Evolutionary conservation across 179 eudicot species (phyloP), one percentile per base, ranked within the genome.

Genomic region (Drosera spatulata): DNA sequence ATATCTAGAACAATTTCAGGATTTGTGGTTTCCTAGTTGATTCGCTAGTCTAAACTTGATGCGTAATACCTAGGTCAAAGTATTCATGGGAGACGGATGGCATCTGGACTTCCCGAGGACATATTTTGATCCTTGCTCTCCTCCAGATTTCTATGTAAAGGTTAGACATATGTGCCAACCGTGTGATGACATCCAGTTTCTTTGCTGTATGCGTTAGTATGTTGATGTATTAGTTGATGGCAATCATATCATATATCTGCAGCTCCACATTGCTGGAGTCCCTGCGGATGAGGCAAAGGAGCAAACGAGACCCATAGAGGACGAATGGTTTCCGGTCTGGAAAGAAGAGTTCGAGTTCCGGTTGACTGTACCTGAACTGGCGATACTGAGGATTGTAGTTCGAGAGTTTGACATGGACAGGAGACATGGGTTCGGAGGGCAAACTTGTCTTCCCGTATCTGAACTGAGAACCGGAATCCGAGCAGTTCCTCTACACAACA

Each of bases 81-180:
- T 82, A 33, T 80, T 73, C 70, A 62, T 75, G 74, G 88, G 88
- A 58, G 80, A 77, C 15, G 88, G 88, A 45, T 83, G 88, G 88
- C 79, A 73, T 63, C 59, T 70, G 64, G 87, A 82, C 53, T 82
- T 80, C 63, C 40, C 15, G n/a, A 68, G 54, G 12, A 75, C 68
- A 11, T 72, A 80, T 46, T 80, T 77, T 65, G 80, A 82, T 58
- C 59, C 40, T 38, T 77, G 55, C 39, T 82, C 87, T 33, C 87
- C 85, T 39, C 87, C 87, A 50, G 82, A 80, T 68, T 82, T 82
- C 77, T 82, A 77, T 62, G 37, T 69, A 55, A 67, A 70, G 75
- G 85, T 78, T 4, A 50, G 53, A 4, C 13, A 15, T 4, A 10
- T 13, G n/a, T 1, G 53, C 53, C 10, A 0, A 6, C n/a, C n/a